These are phyloP conservation scores for Protostelium mycophagum DNA, from an alignment of 78 protist species.

Conservation along the genomic window DNA sequence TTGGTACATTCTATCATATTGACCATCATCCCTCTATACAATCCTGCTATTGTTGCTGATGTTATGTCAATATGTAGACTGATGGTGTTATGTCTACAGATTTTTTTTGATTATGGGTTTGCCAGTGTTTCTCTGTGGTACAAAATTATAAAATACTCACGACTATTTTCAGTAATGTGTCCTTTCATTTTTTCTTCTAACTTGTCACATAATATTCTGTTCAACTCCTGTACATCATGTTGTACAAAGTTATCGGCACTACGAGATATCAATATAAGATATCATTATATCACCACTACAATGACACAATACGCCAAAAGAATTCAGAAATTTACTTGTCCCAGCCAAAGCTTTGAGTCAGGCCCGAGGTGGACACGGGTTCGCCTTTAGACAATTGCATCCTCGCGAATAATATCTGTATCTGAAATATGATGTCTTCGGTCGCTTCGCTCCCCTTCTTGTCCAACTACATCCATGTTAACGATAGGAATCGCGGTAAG, in stretches of 20 bases:
- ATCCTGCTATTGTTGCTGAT: not conserved
- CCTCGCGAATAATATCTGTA: not conserved
- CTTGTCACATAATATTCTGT: conserved; percentile 90
- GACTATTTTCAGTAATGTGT: conserved; percentile 65
- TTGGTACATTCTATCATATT: not conserved
- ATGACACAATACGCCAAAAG: no score
- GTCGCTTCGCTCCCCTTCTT: not conserved
- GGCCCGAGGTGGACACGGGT: conserved; percentile 72
- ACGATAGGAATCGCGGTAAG: no score
- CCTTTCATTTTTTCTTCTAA: conserved; percentile 93
- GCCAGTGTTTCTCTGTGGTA: conserved; percentile 4
- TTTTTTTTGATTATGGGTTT: no score
- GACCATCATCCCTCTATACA: not conserved
- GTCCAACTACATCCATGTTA: not conserved
- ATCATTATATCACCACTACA: not conserved
- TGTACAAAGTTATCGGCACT: conserved; percentile 84
- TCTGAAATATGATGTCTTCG: conserved; percentile 2
- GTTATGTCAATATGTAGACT: no score
- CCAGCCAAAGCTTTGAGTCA: conserved; percentile 95
- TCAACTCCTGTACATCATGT: conserved; percentile 97
- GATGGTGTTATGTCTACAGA: no score
- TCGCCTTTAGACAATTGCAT: not conserved
- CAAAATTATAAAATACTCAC: not conserved
- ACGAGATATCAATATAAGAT: not conserved
- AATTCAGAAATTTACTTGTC: conserved; percentile 19